Conservation (phyloP, 176 grass and related monocot species). For the Oryza officinalis region DNA sequence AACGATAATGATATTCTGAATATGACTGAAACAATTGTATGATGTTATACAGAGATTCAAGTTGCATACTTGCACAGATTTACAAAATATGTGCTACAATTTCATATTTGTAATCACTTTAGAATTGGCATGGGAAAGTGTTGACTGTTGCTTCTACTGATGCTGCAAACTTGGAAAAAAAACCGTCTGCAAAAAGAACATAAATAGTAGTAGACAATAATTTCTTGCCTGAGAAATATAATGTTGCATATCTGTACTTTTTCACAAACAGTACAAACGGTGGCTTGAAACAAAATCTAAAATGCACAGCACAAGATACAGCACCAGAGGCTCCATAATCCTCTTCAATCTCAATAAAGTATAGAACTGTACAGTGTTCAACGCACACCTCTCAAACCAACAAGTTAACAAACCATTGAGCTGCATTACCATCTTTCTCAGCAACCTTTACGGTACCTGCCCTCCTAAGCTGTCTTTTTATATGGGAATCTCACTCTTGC, state of each 20-base stretch:
- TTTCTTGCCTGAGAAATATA: neutral
- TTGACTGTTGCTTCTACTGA: slow-evolving; percentile 8
- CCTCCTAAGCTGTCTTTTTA: neutral
- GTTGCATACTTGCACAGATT: neutral
- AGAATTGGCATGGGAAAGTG: neutral
- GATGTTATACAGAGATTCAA: neutral
- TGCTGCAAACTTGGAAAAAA: neutral
- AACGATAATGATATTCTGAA: neutral
- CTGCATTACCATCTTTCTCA: slow-evolving; percentile 3
- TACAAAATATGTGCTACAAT: neutral
- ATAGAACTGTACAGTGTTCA: slow-evolving; percentile 43
- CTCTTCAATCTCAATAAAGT: slow-evolving; percentile 27
- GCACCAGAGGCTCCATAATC: slow-evolving; percentile 24
- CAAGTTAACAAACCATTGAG: slow-evolving; percentile 30
- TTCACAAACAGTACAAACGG: neutral
- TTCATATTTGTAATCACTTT: neutral
- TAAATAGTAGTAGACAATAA: neutral
- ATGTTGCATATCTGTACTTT: slow-evolving; percentile 6
- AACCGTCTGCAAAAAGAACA: neutral
- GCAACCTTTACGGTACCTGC: slow-evolving; percentile 2
- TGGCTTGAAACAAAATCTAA: neutral
- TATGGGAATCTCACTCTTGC: slow-evolving; percentile 32
- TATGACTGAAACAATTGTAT: neutral
- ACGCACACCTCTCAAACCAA: slow-evolving; percentile 40
- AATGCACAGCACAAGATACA: neutral